These are phyloP conservation scores for Penicillium pancosmium DNA, from an alignment of 495 filamentous ascomycete species.

Conservation along the genomic window DNA sequence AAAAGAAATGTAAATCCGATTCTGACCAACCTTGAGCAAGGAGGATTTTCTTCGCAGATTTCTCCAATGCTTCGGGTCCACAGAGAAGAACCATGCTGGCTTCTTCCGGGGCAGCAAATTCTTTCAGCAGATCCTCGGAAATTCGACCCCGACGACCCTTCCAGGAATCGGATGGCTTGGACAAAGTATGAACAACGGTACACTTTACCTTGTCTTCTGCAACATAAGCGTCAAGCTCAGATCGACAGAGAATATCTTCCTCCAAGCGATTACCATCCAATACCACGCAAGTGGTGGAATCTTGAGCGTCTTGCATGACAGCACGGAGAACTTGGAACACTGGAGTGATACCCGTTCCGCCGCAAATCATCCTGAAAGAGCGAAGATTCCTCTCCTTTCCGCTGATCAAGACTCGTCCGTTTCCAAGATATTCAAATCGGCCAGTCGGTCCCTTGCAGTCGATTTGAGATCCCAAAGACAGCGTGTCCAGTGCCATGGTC, in stretches of 20 bases:
- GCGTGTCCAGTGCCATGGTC: constrained; percentile 76
- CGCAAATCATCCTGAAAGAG: constrained; percentile 87
- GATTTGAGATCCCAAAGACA: constrained; percentile 69
- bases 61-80: constrained; percentile 80
- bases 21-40: constrained; percentile 74
- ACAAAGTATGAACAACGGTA: constrained; percentile 73
- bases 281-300: constrained; percentile 67
- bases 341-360: constrained; percentile 87
- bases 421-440: constrained; percentile 79
- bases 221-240: constrained; percentile 71
- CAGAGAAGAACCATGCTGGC: constrained; percentile 78
- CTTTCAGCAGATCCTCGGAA: constrained; percentile 59
- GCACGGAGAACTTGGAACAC: constrained; percentile 87
- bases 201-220: constrained; percentile 56
- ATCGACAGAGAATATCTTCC: constrained; percentile 81
- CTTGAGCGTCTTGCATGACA: constrained; percentile 62
- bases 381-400: constrained; percentile 60
- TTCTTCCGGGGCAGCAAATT: constrained; percentile 55
- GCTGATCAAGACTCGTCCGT: constrained; percentile 65
- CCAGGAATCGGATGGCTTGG: constrained; percentile 65
- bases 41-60: constrained; percentile 63
- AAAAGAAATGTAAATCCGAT: constrained; percentile 87
- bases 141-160: constrained; percentile 72
- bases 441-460: constrained; percentile 94
- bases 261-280: constrained; percentile 79